Percentiles rank a stretch among this genome's conserved stretches.
These are phyloP conservation scores for Isoetes taiwanensis DNA, from an alignment of 75 land plant genomes.

Conservation along the genomic window DNA sequence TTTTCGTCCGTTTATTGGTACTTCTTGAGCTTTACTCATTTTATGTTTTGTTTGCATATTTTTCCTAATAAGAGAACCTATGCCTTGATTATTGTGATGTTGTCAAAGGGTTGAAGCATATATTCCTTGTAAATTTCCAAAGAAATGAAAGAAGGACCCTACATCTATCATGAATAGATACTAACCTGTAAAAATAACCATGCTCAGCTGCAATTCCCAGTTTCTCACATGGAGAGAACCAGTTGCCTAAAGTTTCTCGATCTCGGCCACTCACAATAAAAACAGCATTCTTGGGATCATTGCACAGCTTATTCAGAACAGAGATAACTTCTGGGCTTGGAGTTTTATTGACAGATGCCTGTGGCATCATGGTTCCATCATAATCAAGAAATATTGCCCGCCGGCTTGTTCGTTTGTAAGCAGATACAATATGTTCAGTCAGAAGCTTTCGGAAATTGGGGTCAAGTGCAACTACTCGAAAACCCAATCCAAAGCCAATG, in stretches of 20 bases:
- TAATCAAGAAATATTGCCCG: constrained; percentile 62
- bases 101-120: not conserved
- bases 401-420: constrained; percentile 46
- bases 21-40: too few species aligned
- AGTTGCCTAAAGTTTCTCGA: constrained; percentile 26
- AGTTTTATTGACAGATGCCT: constrained; percentile 27
- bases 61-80: not conserved
- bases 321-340: constrained; percentile 36
- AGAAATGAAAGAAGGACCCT: not conserved
- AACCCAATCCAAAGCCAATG: constrained; percentile 62
- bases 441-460: constrained; percentile 53
- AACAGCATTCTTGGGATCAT: constrained; percentile 45
- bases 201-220: constrained; percentile 66
- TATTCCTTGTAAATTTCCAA: not conserved
- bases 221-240: constrained; percentile 50
- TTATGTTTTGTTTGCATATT: too few species aligned
- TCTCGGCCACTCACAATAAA: constrained; percentile 59
- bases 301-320: constrained; percentile 38
- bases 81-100: not conserved
- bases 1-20: too few species aligned
- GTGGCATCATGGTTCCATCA: constrained; percentile 56
- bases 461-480: constrained; percentile 56
- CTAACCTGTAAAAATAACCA: constrained; percentile 58
- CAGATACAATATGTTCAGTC: constrained; percentile 52
- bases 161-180: not conserved